Conservation (phyloP, 495 filamentous ascomycete genomes). For the Daldinia vernicosa region DNA sequence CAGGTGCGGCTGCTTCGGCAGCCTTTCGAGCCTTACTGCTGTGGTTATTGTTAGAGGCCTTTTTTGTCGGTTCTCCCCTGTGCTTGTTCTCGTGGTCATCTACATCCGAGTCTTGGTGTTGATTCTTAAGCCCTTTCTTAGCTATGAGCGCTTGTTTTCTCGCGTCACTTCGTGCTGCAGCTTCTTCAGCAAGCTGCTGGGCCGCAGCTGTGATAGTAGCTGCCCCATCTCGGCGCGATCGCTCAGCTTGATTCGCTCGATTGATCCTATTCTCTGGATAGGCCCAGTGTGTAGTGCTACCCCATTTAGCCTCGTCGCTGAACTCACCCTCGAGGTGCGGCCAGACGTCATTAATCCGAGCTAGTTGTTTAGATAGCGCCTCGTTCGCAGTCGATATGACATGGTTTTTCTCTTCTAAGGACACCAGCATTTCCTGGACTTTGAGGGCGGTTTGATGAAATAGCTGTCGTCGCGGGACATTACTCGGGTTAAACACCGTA, state of each 20-base stretch:
- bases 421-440: slow-evolving; percentile 80
- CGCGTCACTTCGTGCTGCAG: slow-evolving; percentile 78
- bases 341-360: slow-evolving; percentile 83
- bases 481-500: slow-evolving; percentile 57
- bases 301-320: slow-evolving; percentile 91
- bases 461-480: slow-evolving; percentile 68
- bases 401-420: slow-evolving; percentile 95
- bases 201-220: slow-evolving; percentile 72
- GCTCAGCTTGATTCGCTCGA: slow-evolving; percentile 69
- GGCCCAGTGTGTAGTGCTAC: slow-evolving; percentile 93
- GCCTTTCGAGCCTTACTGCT: slow-evolving; percentile 71
- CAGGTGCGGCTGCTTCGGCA: slow-evolving; percentile 56
- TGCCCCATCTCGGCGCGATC: slow-evolving; percentile 79
- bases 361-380: slow-evolving; percentile 83
- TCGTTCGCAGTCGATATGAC: slow-evolving; percentile 90
- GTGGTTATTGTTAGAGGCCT: slow-evolving; percentile 48
- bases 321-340: slow-evolving; percentile 86
- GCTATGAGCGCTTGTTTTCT: slow-evolving; percentile 80
- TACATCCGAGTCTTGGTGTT: slow-evolving; percentile 77
- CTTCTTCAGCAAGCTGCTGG: slow-evolving; percentile 78
- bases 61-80: slow-evolving; percentile 64
- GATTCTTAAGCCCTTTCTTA: slow-evolving; percentile 72
- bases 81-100: slow-evolving; percentile 69
- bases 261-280: slow-evolving; percentile 85
- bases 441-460: slow-evolving; percentile 67